Conservation (phyloP, 1,284 basidiomycete species). For the Sphagnurus paluster region DNA sequence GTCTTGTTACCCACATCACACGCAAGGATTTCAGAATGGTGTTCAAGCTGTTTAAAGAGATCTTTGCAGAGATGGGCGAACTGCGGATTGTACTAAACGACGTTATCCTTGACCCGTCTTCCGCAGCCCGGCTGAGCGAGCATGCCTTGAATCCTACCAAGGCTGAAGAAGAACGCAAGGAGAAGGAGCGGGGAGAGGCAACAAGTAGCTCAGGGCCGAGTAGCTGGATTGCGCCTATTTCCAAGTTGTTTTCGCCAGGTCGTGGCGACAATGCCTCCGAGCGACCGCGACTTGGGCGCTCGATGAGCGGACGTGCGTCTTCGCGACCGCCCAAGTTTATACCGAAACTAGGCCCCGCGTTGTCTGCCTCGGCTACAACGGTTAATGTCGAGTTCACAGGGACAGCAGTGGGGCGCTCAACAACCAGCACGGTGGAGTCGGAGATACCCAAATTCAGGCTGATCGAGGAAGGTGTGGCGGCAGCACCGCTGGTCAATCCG, state of each 20-base stretch:
- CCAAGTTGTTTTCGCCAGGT: constrained; percentile 62
- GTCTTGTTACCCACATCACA: constrained; percentile 61
- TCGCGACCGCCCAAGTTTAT: constrained; percentile 34
- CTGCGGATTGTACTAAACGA: constrained; percentile 87
- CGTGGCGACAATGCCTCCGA: constrained; percentile 15
- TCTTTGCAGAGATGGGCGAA: constrained; percentile 82
- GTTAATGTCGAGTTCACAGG: constrained; percentile 94
- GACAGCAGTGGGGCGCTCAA: constrained; percentile 69
- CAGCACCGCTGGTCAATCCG: constrained; percentile 17
- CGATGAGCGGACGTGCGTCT: constrained; percentile 21
- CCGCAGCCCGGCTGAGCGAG: constrained; percentile 74
- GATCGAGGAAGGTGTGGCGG: constrained; percentile 9
- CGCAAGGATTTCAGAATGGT: constrained; percentile 84
- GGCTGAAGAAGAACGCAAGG: constrained; percentile 39
- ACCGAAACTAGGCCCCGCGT: constrained; percentile 77
- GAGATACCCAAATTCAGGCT: too few species aligned
- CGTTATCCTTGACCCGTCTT: constrained; percentile 83
- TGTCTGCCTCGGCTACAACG: constrained; percentile 83
- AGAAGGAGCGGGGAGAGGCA: constrained; percentile 29
- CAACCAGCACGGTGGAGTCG: constrained; percentile 47
- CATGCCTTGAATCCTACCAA: constrained; percentile 65
- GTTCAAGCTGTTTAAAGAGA: constrained; percentile 85
- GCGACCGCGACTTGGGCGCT: constrained; percentile 17
- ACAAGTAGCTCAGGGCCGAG: constrained; percentile 27
- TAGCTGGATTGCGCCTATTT: constrained; percentile 83